Evolutionary conservation across 192 early-diverging fungal species (phyloP), one percentile per base, ranked within the genome.

Genomic region (Entomortierella parvispora): DNA sequence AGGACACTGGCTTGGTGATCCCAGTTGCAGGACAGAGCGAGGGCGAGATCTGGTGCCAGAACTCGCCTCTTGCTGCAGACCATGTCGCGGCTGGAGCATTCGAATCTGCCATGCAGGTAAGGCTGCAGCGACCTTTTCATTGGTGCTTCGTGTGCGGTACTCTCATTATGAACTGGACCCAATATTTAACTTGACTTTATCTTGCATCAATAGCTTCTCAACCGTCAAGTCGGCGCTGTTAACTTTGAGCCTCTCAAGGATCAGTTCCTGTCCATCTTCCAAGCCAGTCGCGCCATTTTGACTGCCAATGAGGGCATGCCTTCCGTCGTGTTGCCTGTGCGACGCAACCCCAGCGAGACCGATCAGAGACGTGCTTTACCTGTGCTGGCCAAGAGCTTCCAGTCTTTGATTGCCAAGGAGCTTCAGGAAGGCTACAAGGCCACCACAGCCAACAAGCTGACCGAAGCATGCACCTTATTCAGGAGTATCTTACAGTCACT

Each of bases 51-150:
- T 98, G 96, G 95, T 84, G 87, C 47, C 91, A 92, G 60, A 96
- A 93, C 82, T 97, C 96, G 6, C 81, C 82, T 23, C 82, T 95
- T 58, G 93, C 96, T 15, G 93, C 88, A 0, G 96, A 99, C 80
- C 96, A 97, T 70, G 89, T 97, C 72, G 95, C 95, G 0, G 96
- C 96, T 14, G 97, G 97, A 45, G 90, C 93, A 25, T 98, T 97
- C 78, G 96, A 97, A 65, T 90, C 88, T 31, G 98, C 96, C 2
- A 97, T 99, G 94, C 88, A 93, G 87, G 91, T 93, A 81, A 55
- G 48, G 29, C 15, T 79, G 14, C 14, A 46, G 8, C 26, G 33
- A 51, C 31, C 11, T 48, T 23, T 0, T 34, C 0, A 64, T 37
- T 64, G n/a, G 20, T 7, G 25, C 15, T 20, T 0, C 0, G 22